phyloP scores from a whole-genome alignment of 768 basidiomycete species.

The Leccinum boreale region DNA sequence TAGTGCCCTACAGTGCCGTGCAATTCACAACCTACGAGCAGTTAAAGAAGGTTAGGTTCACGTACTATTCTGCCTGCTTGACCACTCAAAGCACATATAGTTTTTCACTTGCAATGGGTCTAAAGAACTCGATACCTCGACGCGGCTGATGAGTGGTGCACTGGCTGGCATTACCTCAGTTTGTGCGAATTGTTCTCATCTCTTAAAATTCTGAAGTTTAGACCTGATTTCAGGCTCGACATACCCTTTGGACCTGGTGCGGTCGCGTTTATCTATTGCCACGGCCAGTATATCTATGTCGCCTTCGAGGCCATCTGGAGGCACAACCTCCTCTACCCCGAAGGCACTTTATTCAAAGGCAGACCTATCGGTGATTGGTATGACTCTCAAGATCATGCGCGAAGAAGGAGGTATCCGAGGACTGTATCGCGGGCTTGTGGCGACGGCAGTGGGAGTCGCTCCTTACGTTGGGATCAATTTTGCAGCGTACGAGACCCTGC shows the following conservation, averaged over 20 bases:
- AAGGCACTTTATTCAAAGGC: slow-evolving; percentile 41
- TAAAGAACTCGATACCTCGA: slow-evolving; percentile 82
- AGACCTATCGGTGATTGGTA: slow-evolving; percentile 76
- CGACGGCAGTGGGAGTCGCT: slow-evolving; percentile 87
- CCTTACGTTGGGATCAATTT: slow-evolving; percentile 92
- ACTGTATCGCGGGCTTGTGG: slow-evolving; percentile 79
- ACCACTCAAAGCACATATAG: slow-evolving; percentile 38
- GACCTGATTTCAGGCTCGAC: slow-evolving; percentile 56
- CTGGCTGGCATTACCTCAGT: slow-evolving; percentile 94
- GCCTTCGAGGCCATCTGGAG: slow-evolving; percentile 15
- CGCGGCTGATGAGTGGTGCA: slow-evolving; percentile 81
- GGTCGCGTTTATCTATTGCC: slow-evolving; percentile 89
- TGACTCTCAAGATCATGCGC: slow-evolving; percentile 86
- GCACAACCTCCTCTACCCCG: slow-evolving; percentile 36
- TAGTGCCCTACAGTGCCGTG: slow-evolving; percentile 89
- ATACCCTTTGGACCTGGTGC: slow-evolving; percentile 92
- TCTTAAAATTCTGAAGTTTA: slow-evolving; percentile 8
- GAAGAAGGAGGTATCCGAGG: slow-evolving; percentile 91
- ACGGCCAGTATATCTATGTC: slow-evolving; percentile 68
- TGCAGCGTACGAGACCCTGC: slow-evolving; percentile 84
- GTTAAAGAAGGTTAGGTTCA: slow-evolving; percentile 65
- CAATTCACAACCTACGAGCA: slow-evolving; percentile 90
- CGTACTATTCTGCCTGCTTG: slow-evolving; percentile 1
- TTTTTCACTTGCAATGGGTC: slow-evolving; percentile 70
- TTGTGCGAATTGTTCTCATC: slow-evolving; percentile 49